Percentiles rank a stretch among this genome's conserved stretches.
Conservation (phyloP, 129 eudicot species). For the Lactuca saligna region DNA sequence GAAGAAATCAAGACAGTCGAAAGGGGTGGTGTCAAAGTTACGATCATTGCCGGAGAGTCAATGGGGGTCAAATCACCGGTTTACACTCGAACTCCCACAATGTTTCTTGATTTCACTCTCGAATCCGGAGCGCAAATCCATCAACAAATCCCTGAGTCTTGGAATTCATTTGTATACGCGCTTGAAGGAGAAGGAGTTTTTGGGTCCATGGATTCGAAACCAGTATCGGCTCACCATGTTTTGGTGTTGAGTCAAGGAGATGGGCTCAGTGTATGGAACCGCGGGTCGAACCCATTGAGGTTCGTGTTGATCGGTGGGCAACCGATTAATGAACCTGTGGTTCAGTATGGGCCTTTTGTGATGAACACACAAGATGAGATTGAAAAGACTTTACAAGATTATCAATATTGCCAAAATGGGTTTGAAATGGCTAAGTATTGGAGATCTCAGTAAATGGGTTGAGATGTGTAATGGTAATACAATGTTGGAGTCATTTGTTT, state of each 20-base stretch:
- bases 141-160: conserved; percentile 70
- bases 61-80: conserved; percentile 84
- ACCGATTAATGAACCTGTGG: conserved; percentile 83
- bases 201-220: conserved; percentile 48
- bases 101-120: conserved; percentile 83
- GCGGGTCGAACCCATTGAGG: conserved; percentile 48
- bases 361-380: conserved; percentile 91
- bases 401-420: conserved; percentile 70
- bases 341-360: conserved; percentile 91
- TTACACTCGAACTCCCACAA: conserved; percentile 86
- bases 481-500: not conserved
- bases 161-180: conserved; percentile 72
- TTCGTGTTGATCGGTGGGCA: conserved; percentile 77
- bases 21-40: conserved; percentile 63
- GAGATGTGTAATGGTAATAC: not conserved
- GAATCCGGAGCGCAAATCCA: conserved; percentile 52
- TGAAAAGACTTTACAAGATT: conserved; percentile 75
- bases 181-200: conserved; percentile 81
- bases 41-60: conserved; percentile 85
- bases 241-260: conserved; percentile 77
- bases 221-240: conserved; percentile 61
- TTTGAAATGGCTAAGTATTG: conserved; percentile 83
- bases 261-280: conserved; percentile 84
- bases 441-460: conserved; percentile 59
- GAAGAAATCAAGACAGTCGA: conserved; percentile 67